Percentiles rank a stretch among this genome's conserved stretches.
phyloP scores from a whole-genome alignment of 1,139 yeast species.

The Debaryomycetaceae sp. region DNA sequence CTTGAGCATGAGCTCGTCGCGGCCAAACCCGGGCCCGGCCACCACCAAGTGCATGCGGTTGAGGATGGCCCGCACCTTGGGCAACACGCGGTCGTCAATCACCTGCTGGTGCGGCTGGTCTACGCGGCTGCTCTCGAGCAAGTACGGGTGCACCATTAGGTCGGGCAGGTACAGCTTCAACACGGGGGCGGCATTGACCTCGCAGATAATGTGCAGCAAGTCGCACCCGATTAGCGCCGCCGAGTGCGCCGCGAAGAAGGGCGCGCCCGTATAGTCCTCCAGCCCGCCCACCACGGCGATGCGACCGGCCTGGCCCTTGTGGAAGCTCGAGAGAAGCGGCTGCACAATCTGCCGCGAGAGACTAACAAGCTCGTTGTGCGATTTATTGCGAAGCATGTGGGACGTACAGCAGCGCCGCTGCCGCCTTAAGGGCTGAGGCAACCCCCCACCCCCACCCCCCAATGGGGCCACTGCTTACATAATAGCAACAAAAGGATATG shows the following conservation, averaged over 20 bases:
- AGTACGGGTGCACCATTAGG: constrained; percentile 92
- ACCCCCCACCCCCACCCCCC: no score
- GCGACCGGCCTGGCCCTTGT: constrained; percentile 93
- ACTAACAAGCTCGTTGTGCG: constrained; percentile 44
- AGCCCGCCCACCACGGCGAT: constrained; percentile 90
- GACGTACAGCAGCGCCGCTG: no score
- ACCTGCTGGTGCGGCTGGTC: background rate
- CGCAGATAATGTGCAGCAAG: constrained; percentile 83
- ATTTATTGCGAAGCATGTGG: constrained; percentile 24
- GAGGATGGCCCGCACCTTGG: constrained; percentile 51
- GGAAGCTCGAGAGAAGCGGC: constrained; percentile 66
- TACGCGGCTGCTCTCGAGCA: constrained; percentile 31
- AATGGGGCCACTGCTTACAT: no score
- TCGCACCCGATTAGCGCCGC: constrained; percentile 86
- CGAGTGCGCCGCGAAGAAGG: constrained; percentile 83
- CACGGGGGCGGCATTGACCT: constrained; percentile 67
- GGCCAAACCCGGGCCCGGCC: constrained; percentile 91
- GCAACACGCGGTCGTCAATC: constrained; percentile 44
- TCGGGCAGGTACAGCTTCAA: constrained; percentile 90
- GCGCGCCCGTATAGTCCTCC: constrained; percentile 96
- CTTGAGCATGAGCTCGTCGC: constrained; percentile 66
- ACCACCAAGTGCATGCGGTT: constrained; percentile 75
- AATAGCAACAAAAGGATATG: no score
- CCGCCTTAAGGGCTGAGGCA: no score
- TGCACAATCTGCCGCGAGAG: constrained; percentile 61